Percentiles rank a stretch among this genome's conserved stretches.
phyloP scores from a whole-genome alignment of 1,284 basidiomycete genomes.

The Sporisorium graminicola region DNA sequence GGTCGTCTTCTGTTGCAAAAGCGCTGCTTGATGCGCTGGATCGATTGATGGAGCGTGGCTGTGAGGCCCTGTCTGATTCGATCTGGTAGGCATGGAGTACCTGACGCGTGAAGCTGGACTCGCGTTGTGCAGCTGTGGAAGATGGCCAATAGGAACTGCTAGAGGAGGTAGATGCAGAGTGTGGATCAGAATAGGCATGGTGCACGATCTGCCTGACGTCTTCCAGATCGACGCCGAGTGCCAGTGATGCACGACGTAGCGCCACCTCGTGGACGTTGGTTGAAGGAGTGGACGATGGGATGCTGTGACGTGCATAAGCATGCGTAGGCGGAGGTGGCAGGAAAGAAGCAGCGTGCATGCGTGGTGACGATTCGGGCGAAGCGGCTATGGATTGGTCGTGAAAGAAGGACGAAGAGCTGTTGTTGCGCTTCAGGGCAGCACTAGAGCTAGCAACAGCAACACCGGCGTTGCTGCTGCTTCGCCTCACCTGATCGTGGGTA shows the following conservation, averaged over 20 bases:
- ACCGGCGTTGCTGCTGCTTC: not conserved
- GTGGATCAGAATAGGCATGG: slow-evolving; percentile 13
- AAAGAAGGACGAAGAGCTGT: slow-evolving; percentile 32
- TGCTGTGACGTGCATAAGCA: slow-evolving; percentile 18
- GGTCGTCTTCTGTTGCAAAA: not conserved
- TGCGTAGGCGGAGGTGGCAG: slow-evolving; percentile 8
- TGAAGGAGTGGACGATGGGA: slow-evolving; percentile 6
- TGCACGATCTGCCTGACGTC: slow-evolving; percentile 35
- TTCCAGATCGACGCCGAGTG: slow-evolving; percentile 25
- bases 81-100: slow-evolving; percentile 30
- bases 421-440: slow-evolving; percentile 2
- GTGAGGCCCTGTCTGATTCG: slow-evolving; percentile 22
- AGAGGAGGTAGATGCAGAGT: slow-evolving; percentile 14
- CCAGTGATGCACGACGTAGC: slow-evolving; percentile 29
- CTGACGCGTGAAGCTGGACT: slow-evolving; percentile 18
- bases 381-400: slow-evolving; percentile 21
- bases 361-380: slow-evolving; percentile 39
- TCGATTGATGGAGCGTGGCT: slow-evolving; percentile 1
- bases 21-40: not conserved
- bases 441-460: not conserved
- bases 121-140: not conserved
- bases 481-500: not conserved
- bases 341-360: not conserved
- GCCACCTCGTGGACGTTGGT: slow-evolving; percentile 21
- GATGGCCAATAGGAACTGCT: slow-evolving; percentile 4